These are phyloP conservation scores for Pholiota conissans DNA, from an alignment of 768 basidiomycete species.

Conservation along the genomic window DNA sequence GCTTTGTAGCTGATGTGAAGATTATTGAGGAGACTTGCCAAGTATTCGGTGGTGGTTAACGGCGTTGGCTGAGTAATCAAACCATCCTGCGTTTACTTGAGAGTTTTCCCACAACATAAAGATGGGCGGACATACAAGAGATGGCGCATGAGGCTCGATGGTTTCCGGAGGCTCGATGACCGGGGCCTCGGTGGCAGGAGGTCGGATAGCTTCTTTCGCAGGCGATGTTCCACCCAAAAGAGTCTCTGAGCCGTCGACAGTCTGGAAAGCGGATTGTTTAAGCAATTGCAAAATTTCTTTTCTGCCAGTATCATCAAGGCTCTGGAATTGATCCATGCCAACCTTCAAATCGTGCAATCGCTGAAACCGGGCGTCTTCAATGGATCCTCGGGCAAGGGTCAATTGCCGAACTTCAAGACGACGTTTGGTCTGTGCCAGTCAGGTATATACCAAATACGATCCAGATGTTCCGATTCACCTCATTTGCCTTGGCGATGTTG, in stretches of 20 bases:
- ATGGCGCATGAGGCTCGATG: neutral
- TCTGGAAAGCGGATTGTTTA: neutral
- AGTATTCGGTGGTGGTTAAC: slow-evolving; percentile 19
- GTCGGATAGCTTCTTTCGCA: neutral
- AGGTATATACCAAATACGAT: neutral
- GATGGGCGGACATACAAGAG: neutral
- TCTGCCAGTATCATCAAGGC: slow-evolving; percentile 23
- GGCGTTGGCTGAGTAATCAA: neutral
- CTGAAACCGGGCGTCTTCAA: slow-evolving; percentile 59
- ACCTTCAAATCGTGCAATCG: slow-evolving; percentile 48
- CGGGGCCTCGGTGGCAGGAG: neutral
- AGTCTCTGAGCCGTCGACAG: neutral
- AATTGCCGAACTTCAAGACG: slow-evolving; percentile 50
- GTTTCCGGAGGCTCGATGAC: neutral
- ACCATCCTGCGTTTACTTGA: neutral
- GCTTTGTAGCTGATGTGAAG: slow-evolving; percentile 52
- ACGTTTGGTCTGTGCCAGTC: slow-evolving; percentile 48
- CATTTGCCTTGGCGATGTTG: slow-evolving; percentile 64
- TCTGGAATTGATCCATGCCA: slow-evolving; percentile 37
- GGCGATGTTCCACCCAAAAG: neutral
- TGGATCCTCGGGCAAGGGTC: slow-evolving; percentile 48
- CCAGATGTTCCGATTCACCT: slow-evolving; percentile 44
- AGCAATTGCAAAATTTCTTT: slow-evolving; percentile 13
- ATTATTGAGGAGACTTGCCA: slow-evolving; percentile 39
- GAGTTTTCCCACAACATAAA: no score